These are phyloP conservation scores for Rhexocercosporidium sp. DNA, from an alignment of 2,329 filamentous ascomycete genomes.

Conservation along the genomic window DNA sequence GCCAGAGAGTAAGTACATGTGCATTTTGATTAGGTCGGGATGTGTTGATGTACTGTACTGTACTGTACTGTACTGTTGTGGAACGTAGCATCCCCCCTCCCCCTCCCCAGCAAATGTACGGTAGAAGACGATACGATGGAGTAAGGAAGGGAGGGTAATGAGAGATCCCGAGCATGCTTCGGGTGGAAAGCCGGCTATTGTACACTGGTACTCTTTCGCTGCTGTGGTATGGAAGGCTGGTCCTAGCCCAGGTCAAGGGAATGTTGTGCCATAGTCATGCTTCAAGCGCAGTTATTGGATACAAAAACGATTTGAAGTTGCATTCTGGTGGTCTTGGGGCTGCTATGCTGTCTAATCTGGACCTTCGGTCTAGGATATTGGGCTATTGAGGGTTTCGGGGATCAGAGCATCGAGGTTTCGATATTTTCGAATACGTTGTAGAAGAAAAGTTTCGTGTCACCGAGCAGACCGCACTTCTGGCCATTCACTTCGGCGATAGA, in stretches of 20 bases:
- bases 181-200: background rate
- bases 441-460: too few species aligned
- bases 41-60: too few species aligned
- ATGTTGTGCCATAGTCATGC: background rate
- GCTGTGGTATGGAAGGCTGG: background rate
- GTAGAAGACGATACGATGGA: background rate
- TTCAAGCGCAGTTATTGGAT: background rate
- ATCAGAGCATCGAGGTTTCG: too few species aligned
- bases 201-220: background rate
- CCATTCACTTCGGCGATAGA: background rate
- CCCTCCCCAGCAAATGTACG: too few species aligned
- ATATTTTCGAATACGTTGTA: too few species aligned
- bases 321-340: background rate
- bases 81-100: too few species aligned
- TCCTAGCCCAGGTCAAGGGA: background rate
- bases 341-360: background rate
- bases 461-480: too few species aligned
- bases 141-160: background rate
- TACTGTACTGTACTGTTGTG: too few species aligned
- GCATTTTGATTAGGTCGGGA: too few species aligned
- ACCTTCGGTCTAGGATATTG: background rate
- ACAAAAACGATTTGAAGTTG: too few species aligned
- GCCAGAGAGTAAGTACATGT: too few species aligned
- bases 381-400: background rate
- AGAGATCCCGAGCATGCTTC: background rate